Base-by-base conservation (phyloP, 1,284 basidiomycete species). In the Austroboletus sp. region DNA sequence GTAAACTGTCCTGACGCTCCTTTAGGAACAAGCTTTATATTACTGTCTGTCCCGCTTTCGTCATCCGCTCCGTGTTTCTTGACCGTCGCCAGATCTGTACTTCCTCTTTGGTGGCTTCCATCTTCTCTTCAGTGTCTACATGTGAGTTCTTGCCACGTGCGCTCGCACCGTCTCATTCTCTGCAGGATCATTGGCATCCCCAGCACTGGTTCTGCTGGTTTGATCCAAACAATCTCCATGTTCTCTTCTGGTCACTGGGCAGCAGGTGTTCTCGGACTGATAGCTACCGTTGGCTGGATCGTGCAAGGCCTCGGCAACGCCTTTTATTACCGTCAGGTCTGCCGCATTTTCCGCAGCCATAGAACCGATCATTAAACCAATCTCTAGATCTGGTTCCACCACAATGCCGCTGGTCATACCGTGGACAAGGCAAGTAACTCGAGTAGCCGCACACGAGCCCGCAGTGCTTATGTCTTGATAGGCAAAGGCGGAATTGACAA, bases 81-180 rank as follows among this genome's bases (percentile, higher is more conserved):
- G 60, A 3, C 29, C 19, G 51, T 61, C 64, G 51, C 33, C 63
- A 93, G 93, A 96, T 72, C 70, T 93, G 53, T 97, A 89, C 75
- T 95, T 95, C 73, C 80, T 96, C 69, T 98, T 98, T 69, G 78
- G 83, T 46, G 94, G 90, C 27, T 96, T 88, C 75, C 93, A 98
- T 69, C 73, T 98, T 47, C 71, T 89, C 31, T 97, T 88, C 72
- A 88, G 88, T 51, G 64, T 92, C 60, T 94, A 89, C 70, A 87
- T 89, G 86, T 86, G 62, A 70, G 82, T 60, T 46, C 48, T 30
- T 44, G 36, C 35, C 48, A 40, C 49, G 36, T 13, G 1, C 11
- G 1, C 46, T 56, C 46, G 25, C 46, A 39, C 49, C 49, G 39
- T 34, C 51, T 56, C 62, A 56, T 61, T 31, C 65, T 53, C 55